These are phyloP conservation scores for Clausena lansium DNA, from an alignment of 345 rosid species.

Conservation along the genomic window DNA sequence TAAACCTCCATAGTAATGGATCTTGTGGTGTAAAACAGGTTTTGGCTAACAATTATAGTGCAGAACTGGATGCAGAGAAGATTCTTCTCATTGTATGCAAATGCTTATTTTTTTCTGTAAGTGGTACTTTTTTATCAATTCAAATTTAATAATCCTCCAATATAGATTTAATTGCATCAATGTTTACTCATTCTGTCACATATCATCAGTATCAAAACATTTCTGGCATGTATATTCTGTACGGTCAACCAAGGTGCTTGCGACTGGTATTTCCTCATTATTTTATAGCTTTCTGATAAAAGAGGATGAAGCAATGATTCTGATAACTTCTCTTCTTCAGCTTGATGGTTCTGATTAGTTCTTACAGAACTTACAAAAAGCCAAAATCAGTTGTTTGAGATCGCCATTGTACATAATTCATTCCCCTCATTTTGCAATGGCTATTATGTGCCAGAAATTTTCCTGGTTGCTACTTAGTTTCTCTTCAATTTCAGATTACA, in stretches of 20 bases:
- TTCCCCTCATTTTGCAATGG: not conserved
- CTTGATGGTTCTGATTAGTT: not conserved
- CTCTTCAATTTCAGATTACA: not conserved
- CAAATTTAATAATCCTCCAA: not conserved
- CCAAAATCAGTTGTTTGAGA: conserved; percentile 3
- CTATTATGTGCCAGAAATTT: not conserved
- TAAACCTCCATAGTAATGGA: conserved; percentile 19
- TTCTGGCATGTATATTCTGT: not conserved
- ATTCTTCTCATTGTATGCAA: conserved; percentile 64
- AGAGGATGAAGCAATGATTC: not conserved
- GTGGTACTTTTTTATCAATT: conserved; percentile 27
- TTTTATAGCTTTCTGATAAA: not conserved
- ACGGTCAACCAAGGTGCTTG: not conserved
- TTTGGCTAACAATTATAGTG: conserved; percentile 28
- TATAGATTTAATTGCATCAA: not conserved
- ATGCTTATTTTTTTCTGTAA: conserved; percentile 75
- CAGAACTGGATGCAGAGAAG: conserved; percentile 55
- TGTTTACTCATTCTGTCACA: not conserved
- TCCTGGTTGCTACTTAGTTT: not conserved
- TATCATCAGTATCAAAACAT: not conserved
- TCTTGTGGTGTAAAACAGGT: conserved; percentile 50
- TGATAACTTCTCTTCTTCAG: not conserved
- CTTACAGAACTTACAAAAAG: not conserved
- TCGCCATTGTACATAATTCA: not conserved
- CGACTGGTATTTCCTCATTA: not conserved